Conservation (phyloP, 108 stramenopile genomes). For the Cyclotella sp. region DNA sequence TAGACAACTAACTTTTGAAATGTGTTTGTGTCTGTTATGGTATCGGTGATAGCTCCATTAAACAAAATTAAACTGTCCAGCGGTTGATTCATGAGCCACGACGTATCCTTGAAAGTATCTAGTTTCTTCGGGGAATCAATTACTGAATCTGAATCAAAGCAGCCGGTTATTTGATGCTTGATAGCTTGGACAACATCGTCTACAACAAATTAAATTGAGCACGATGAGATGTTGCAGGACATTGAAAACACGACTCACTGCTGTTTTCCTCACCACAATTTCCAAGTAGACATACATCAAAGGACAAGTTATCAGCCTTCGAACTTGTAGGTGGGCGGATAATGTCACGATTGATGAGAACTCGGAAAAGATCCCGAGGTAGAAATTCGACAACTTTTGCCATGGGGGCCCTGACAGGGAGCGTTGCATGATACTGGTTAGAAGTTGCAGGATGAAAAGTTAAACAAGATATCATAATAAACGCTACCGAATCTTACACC, state of each 20-base stretch:
- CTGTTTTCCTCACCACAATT: slow-evolving; percentile 58
- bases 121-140: neutral
- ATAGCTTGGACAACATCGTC: slow-evolving; percentile 80
- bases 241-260: neutral
- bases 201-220: neutral
- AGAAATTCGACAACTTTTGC: slow-evolving; percentile 79
- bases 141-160: slow-evolving; percentile 7
- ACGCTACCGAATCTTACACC: slow-evolving; percentile 58
- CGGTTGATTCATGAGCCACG: slow-evolving; percentile 59
- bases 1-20: slow-evolving; percentile 66
- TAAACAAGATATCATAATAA: neutral
- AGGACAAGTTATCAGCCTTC: slow-evolving; percentile 51
- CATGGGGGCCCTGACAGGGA: slow-evolving; percentile 72
- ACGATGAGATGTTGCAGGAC: neutral
- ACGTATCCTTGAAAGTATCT: neutral
- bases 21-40: slow-evolving; percentile 24
- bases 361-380: slow-evolving; percentile 68
- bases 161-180: slow-evolving; percentile 45
- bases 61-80: slow-evolving; percentile 74
- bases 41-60: slow-evolving; percentile 61
- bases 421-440: slow-evolving; percentile 4
- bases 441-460: neutral
- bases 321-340: slow-evolving; percentile 60
- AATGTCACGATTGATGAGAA: slow-evolving; percentile 85
- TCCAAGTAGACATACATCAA: slow-evolving; percentile 84